Percentiles rank a stretch among this genome's conserved stretches.
phyloP scores from a whole-genome alignment of 1,284 basidiomycete genomes.

The Ganoderma sp. region DNA sequence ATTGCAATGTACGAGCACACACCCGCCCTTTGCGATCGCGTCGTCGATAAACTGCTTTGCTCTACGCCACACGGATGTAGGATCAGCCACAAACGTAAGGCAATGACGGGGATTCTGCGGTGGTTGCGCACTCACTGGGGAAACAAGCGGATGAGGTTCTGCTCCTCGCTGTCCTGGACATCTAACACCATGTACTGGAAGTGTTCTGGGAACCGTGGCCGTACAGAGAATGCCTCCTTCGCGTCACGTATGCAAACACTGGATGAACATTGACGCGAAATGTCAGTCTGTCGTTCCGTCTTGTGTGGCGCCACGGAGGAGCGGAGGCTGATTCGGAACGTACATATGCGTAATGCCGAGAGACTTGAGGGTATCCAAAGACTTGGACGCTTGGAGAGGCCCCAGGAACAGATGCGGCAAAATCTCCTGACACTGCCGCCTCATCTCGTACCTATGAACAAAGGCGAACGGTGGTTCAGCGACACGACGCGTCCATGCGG shows the following conservation, averaged over 20 bases:
- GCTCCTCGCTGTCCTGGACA: conserved; percentile 89
- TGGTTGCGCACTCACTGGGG: conserved; percentile 58
- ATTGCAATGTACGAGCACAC: conserved; percentile 90
- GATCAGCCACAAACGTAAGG: neutral
- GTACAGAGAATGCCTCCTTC: conserved; percentile 87
- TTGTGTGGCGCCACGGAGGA: conserved; percentile 8
- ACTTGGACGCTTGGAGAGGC: conserved; percentile 87
- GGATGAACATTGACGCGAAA: neutral
- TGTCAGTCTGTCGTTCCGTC: conserved; percentile 16
- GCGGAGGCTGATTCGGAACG: conserved; percentile 38
- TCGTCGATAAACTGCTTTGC: conserved; percentile 82
- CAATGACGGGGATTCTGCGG: neutral
- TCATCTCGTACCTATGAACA: conserved; percentile 89
- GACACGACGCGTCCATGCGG: conserved; percentile 10
- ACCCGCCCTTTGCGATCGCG: conserved; percentile 70
- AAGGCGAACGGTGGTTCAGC: conserved; percentile 7
- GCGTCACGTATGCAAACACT: conserved; percentile 88
- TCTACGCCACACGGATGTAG: conserved; percentile 45
- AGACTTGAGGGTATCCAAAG: conserved; percentile 66
- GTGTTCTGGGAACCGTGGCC: conserved; percentile 81
- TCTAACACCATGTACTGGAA: conserved; percentile 86
- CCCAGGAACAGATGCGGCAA: conserved; percentile 85
- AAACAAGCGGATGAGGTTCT: conserved; percentile 87
- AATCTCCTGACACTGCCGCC: conserved; percentile 91
- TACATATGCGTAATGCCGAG: conserved; percentile 89